Conservation (phyloP, 371 early-diverging fungal genomes). For the Actinomucor elegans region DNA sequence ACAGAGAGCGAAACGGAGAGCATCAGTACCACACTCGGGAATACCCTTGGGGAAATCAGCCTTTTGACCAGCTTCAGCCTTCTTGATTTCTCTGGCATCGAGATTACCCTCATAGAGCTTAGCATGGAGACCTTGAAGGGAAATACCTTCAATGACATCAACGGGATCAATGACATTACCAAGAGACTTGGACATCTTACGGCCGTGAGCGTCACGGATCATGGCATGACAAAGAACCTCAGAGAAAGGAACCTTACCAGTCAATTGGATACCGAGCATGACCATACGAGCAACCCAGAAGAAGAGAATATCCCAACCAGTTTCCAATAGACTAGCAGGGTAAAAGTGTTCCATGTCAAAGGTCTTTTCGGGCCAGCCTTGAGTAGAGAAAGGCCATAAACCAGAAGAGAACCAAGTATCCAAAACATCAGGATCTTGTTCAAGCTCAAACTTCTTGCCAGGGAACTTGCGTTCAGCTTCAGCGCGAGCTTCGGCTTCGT, state of each 20-base stretch:
- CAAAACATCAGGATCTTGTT: conserved; percentile 95
- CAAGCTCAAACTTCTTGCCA: conserved; percentile 63
- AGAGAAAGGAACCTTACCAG: conserved; percentile 94
- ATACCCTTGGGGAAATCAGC: conserved; percentile 98
- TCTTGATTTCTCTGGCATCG: conserved; percentile 90
- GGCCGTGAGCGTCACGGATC: conserved; percentile 99
- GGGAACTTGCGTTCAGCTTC: conserved; percentile 79
- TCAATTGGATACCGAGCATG: conserved; percentile 96
- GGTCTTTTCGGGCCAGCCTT: conserved; percentile 96
- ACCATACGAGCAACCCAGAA: conserved; percentile 99
- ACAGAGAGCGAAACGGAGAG: conserved; percentile 96
- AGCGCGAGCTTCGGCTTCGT: conserved; percentile 75
- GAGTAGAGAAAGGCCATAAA: conserved; percentile 98
- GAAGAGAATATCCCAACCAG: conserved; percentile 99
- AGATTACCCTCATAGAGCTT: conserved; percentile 88
- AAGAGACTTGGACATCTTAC: conserved; percentile 98
- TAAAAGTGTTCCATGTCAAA: conserved; percentile 87
- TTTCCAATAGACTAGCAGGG: conserved; percentile 95
- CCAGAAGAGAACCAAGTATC: conserved; percentile 99
- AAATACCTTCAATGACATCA: conserved; percentile 96
- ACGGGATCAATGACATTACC: conserved; percentile 99
- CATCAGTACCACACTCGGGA: conserved; percentile 99
- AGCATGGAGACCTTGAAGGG: conserved; percentile 75
- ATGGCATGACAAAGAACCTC: conserved; percentile 98
- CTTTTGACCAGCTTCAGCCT: conserved; percentile 86